Conservation (phyloP, 371 early-diverging fungal genomes). For the Rhizomucor pusillus region DNA sequence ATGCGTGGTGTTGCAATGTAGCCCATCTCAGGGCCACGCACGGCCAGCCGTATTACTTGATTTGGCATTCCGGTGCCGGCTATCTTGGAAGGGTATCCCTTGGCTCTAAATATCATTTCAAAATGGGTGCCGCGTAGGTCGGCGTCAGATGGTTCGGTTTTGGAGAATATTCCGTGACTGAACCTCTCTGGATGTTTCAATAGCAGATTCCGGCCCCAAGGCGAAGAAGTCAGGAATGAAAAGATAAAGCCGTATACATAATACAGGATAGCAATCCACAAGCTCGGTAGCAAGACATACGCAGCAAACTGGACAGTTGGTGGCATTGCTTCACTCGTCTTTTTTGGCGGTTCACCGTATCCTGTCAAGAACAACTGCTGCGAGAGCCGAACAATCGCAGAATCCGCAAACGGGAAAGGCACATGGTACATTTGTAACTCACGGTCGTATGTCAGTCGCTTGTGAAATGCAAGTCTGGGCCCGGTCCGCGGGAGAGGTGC, state of each 20-base stretch:
- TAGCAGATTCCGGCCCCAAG: conserved; percentile 58
- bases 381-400: conserved; percentile 56
- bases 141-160: conserved; percentile 54
- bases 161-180: conserved; percentile 52
- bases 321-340: conserved; percentile 20
- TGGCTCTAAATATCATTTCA: conserved; percentile 49
- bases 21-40: conserved; percentile 62
- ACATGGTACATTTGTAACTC: conserved; percentile 52
- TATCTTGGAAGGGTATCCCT: conserved; percentile 44
- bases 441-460: conserved; percentile 37
- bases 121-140: conserved; percentile 58
- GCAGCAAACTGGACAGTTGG: conserved; percentile 63
- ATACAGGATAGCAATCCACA: conserved; percentile 40
- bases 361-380: conserved; percentile 49
- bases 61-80: conserved; percentile 30
- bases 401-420: conserved; percentile 62
- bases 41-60: conserved; percentile 41
- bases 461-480: conserved; percentile 39
- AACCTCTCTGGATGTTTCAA: conserved; percentile 58
- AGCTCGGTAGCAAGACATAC: conserved; percentile 52
- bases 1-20: conserved; percentile 64
- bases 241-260: conserved; percentile 39
- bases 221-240: conserved; percentile 47
- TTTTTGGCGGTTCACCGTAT: conserved; percentile 25
- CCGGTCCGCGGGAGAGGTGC: conserved; percentile 43